Evolutionary conservation across 2,329 filamentous ascomycete species (phyloP).

Genomic region (Aspergillus caelatus): DNA sequence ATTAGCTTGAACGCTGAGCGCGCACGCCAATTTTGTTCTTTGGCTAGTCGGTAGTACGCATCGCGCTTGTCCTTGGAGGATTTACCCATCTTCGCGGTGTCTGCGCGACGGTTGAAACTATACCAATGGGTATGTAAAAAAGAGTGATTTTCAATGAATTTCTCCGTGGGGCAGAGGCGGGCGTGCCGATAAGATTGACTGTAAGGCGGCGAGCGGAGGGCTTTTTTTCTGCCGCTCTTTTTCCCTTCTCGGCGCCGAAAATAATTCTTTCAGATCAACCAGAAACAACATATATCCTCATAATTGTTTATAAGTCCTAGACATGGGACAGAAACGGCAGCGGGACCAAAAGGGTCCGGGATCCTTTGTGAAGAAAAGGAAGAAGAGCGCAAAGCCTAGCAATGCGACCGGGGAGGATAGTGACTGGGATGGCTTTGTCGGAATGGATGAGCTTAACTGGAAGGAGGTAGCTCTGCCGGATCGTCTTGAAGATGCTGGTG

Average conservation of each 20-base stretch:
- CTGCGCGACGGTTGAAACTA: neutral
- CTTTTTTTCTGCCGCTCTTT: slow-evolving; percentile 41
- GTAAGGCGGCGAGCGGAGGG: slow-evolving; percentile 22
- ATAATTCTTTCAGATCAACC: slow-evolving; percentile 14
- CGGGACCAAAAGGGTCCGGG: slow-evolving; percentile 33
- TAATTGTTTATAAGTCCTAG: neutral
- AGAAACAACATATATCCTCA: neutral
- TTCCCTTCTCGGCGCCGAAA: slow-evolving; percentile 23
- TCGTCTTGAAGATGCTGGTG: slow-evolving; percentile 84
- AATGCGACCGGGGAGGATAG: slow-evolving; percentile 20
- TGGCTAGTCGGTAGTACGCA: slow-evolving; percentile 95
- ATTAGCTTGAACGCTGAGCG: slow-evolving; percentile 96
- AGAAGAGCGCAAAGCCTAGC: slow-evolving; percentile 28
- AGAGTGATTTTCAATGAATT: slow-evolving; percentile 15
- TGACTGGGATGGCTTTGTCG: slow-evolving; percentile 33
- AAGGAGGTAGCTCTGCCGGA: slow-evolving; percentile 70
- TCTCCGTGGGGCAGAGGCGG: slow-evolving; percentile 29
- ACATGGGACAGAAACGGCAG: slow-evolving; percentile 42
- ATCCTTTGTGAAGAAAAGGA: slow-evolving; percentile 39
- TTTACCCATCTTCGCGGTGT: slow-evolving; percentile 71
- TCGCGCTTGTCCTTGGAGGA: slow-evolving; percentile 99
- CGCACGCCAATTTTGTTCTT: slow-evolving; percentile 98
- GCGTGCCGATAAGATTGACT: slow-evolving; percentile 39
- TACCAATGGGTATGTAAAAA: slow-evolving; percentile 6
- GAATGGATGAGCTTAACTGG: slow-evolving; percentile 61